Conservation (phyloP, 1,284 basidiomycete species). For the Microbotryum silenes-acaulis region DNA sequence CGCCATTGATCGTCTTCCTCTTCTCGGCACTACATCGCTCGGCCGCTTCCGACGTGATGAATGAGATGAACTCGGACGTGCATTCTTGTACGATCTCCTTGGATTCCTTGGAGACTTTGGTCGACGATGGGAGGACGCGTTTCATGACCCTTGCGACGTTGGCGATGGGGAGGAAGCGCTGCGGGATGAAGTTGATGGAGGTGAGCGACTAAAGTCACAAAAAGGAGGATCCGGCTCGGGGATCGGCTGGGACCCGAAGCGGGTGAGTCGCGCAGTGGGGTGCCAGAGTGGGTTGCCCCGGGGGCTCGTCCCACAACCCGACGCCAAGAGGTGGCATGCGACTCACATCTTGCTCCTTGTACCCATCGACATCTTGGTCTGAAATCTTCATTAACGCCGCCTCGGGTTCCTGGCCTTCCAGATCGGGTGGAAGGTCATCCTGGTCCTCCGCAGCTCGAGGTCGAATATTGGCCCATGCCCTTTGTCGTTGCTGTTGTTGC, state of each 20-base stretch:
- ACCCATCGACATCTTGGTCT: constrained; percentile 27
- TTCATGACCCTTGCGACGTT: constrained; percentile 37
- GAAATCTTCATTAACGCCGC: constrained; percentile 15
- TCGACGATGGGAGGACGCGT: constrained; percentile 31
- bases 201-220: neutral
- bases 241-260: neutral
- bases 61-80: constrained; percentile 42
- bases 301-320: too few relatives aligned
- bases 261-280: neutral
- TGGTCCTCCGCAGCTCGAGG: neutral
- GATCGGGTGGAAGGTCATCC: neutral
- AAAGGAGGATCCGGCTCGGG: neutral
- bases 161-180: constrained; percentile 36
- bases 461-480: too few relatives aligned
- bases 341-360: constrained; percentile 31
- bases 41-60: constrained; percentile 42
- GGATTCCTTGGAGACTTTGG: constrained; percentile 37
- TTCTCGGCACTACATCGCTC: constrained; percentile 43
- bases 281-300: neutral
- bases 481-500: too few relatives aligned
- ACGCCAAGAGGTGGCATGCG: neutral
- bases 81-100: constrained; percentile 44
- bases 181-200: neutral
- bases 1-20: constrained; percentile 74
- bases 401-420: neutral